Evolutionary conservation across 352 stramenopile species (phyloP), one percentile per base, ranked within the genome.

Genomic region (Pythium phragmitis): DNA sequence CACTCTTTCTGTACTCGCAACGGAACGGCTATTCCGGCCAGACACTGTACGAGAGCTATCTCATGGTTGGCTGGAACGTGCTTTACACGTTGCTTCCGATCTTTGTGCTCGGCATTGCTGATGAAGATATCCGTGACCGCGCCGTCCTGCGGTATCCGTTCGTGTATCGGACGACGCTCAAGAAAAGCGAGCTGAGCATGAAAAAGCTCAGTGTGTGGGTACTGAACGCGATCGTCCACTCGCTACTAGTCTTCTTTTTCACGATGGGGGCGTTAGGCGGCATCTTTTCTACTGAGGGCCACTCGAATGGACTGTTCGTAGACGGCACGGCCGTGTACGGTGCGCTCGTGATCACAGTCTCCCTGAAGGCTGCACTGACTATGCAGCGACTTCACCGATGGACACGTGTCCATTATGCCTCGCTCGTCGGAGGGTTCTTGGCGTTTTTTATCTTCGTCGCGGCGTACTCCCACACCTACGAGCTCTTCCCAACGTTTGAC

Each of bases 21-120:
- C 77, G 72, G 50, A 98, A 97, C 61, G 93, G 82, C 17, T 98
- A 98, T 68, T 99, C 92, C 7, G 96, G 86, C 0, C 82, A 97
- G 68, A 91, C 88, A 1, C 72, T 92, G 34, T 98, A 82, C 59
- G 86, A 94, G 49, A 92, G 82, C 23, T 95, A 95, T 55, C 61
- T 95, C 49, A 95, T 95, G 82, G 85, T 94, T n/a, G 85, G 87
- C 7, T 98, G 97, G 77, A 99, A 99, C 65, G 94, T 99, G 57
- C 73, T 98, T 12, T 98, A 96, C 59, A 98, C 92, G 0, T 62
- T 95, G 13, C 62, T 98, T 13, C 96, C 97, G 7, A 98, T 99
- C 67, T 82, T 96, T 34, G 87, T 96, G 26, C 73, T 96, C 23
- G 88, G 85, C 0, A 89, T 96, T 52, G 74, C 73, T 1, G 87